Conservation (phyloP, 768 basidiomycete genomes). For the Xerocomellus chrysenteron region DNA sequence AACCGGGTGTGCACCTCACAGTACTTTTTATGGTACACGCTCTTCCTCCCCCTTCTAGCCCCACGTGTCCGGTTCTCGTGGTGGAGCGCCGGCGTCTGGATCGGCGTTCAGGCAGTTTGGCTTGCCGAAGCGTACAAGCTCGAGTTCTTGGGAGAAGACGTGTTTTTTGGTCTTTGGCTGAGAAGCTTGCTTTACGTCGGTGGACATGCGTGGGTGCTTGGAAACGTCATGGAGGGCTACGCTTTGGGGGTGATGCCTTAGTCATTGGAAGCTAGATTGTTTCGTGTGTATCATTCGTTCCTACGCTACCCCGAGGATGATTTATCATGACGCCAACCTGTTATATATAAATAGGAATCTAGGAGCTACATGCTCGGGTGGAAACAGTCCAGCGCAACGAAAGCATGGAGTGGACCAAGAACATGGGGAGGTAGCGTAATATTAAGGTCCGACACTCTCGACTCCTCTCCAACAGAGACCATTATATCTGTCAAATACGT, state of each 20-base stretch:
- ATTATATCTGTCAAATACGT: constrained; percentile 27
- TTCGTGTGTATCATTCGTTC: neutral
- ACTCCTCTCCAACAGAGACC: neutral
- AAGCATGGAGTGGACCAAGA: constrained; percentile 20
- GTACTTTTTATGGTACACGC: constrained; percentile 98
- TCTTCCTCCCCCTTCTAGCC: constrained; percentile 81
- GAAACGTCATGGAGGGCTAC: constrained; percentile 56
- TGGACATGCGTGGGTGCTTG: constrained; percentile 81
- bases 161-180: constrained; percentile 75
- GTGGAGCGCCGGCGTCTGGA: constrained; percentile 60
- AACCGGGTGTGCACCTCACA: constrained; percentile 98
- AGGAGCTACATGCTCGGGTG: constrained; percentile 15
- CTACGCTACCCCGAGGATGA: neutral
- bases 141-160: constrained; percentile 79
- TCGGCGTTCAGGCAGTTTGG: constrained; percentile 82
- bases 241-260: neutral
- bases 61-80: constrained; percentile 59
- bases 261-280: neutral
- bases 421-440: constrained; percentile 24
- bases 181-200: constrained; percentile 71
- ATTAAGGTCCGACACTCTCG: constrained; percentile 8
- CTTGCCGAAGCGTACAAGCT: constrained; percentile 86
- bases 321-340: neutral
- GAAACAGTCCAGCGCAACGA: constrained; percentile 11
- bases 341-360: constrained; percentile 24